Percentiles rank a stretch among this genome's conserved stretches.
Evolutionary conservation across 768 basidiomycete species (phyloP).

Genomic region (Rhodosporidiobolus odoratus): DNA sequence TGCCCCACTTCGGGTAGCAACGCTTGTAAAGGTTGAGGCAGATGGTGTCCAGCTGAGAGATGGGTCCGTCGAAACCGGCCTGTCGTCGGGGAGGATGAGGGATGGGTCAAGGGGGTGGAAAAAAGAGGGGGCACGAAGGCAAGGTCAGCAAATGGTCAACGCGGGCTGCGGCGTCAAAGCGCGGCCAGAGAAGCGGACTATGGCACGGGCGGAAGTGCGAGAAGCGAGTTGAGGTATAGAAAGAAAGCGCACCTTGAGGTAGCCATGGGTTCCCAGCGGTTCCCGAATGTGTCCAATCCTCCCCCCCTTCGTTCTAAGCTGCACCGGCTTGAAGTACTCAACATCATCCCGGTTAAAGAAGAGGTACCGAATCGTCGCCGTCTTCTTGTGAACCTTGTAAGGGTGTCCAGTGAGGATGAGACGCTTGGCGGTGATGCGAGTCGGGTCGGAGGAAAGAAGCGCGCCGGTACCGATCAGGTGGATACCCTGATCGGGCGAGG

Average conservation of each 20-base stretch:
- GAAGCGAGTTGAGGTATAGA: neutral
- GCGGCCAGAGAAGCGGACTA: neutral
- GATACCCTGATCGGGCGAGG: conserved; percentile 25
- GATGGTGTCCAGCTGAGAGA: conserved; percentile 93
- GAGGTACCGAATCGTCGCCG: conserved; percentile 96
- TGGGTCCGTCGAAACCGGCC: conserved; percentile 62
- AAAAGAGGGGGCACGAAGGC: neutral
- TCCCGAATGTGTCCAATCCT: conserved; percentile 82
- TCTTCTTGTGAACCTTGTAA: conserved; percentile 93
- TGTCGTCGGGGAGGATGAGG: neutral
- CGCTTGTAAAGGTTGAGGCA: conserved; percentile 95
- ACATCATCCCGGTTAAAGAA: conserved; percentile 94
- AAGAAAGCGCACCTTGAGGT: conserved; percentile 85
- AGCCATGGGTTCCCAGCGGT: conserved; percentile 92
- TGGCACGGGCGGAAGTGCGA: neutral
- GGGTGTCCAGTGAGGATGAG: conserved; percentile 92
- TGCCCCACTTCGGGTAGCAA: conserved; percentile 80
- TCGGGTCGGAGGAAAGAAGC: conserved; percentile 82
- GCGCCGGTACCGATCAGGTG: conserved; percentile 82
- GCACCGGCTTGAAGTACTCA: conserved; percentile 85
- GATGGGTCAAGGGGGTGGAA: neutral
- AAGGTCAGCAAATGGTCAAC: too few relatives aligned
- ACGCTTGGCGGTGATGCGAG: conserved; percentile 86
- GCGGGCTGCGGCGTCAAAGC: too few relatives aligned
- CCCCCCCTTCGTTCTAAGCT: conserved; percentile 86